phyloP scores from a whole-genome alignment of 1,284 basidiomycete species.

The Veloporphyrellus conicus region DNA sequence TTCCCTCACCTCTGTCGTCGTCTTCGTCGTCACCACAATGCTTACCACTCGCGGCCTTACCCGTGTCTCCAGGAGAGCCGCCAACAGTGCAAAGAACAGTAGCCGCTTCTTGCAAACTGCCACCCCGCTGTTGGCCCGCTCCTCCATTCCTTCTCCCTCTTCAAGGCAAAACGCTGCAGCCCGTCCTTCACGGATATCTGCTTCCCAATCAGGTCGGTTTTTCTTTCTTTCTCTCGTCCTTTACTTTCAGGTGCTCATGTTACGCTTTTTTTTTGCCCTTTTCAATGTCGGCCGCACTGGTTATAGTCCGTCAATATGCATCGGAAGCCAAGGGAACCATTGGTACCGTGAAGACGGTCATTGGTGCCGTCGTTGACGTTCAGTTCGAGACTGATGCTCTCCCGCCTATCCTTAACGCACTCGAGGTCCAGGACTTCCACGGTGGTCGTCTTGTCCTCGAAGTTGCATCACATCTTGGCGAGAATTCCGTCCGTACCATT shows the following conservation, averaged over 20 bases:
- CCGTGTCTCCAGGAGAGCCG: slow-evolving; percentile 77
- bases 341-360: slow-evolving; percentile 89
- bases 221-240: slow-evolving; percentile 37
- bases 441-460: slow-evolving; percentile 94
- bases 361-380: slow-evolving; percentile 99
- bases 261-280: slow-evolving; percentile 16
- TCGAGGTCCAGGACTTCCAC: slow-evolving; percentile 91
- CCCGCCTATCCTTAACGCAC: slow-evolving; percentile 95
- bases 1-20: slow-evolving; percentile 16
- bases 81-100: slow-evolving; percentile 67
- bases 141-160: slow-evolving; percentile 38
- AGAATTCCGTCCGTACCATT: slow-evolving; percentile 97
- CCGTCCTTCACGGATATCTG: slow-evolving; percentile 34
- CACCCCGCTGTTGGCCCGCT: slow-evolving; percentile 45
- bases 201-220: slow-evolving; percentile 33
- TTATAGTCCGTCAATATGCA: slow-evolving; percentile 80
- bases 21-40: slow-evolving; percentile 55
- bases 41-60: slow-evolving; percentile 77
- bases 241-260: slow-evolving; percentile 19
- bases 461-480: slow-evolving; percentile 95
- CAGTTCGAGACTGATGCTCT: slow-evolving; percentile 89
- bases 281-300: background rate
- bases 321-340: slow-evolving; percentile 73
- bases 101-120: slow-evolving; percentile 76
- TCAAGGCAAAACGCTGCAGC: slow-evolving; percentile 35